Base-by-base conservation (phyloP, 331 rosid species). In the Malus hybrid region DNA sequence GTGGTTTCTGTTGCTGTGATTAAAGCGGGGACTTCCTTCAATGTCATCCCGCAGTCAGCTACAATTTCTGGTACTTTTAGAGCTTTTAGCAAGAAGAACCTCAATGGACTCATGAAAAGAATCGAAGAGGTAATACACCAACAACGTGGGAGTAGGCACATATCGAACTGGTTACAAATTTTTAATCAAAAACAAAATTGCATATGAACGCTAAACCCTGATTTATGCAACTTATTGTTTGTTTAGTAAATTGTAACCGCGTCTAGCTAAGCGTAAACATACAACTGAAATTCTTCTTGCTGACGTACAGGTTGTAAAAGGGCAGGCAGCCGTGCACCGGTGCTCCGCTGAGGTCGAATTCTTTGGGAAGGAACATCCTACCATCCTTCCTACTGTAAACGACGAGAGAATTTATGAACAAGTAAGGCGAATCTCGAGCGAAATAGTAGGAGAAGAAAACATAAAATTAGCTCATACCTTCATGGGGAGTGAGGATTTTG, bases 401-500 rank as follows among this genome's bases (percentile, higher is more conserved):
- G 83, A 88, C 19, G 84, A 79, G 72, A 77, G 77, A 84, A 81
- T 91, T 18, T 88, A 93, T 62, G 74, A 89, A 62, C 84, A 77
- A 16, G 97, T 68, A 6, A 52, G 70, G 58, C 78, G 71, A 58
- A 82, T 77, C 28, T 84, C 97, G 0, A 79, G 66, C 3, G 86
- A 79, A 75, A 85, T 93, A 10, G 83, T 93, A 11, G 97, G 98
- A 44, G 85, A 89, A 71, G 84, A 86, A n/a, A 91, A 89, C 30
- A 72, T 77, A 65, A 20, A 55, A 68, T 26, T 91, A 64, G 86
- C 91, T 19, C 92, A 24, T 1, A 29, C 42, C 68, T 69, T 83
- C 83, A 89, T 88, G 78, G 98, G 92, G 22, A 88, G 97, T 81
- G 97, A 93, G 81, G 98, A 93, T 81, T 93, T 93, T 77, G 90